Conservation (phyloP, 768 basidiomycete species). For the Lactarius hengduanensis region DNA sequence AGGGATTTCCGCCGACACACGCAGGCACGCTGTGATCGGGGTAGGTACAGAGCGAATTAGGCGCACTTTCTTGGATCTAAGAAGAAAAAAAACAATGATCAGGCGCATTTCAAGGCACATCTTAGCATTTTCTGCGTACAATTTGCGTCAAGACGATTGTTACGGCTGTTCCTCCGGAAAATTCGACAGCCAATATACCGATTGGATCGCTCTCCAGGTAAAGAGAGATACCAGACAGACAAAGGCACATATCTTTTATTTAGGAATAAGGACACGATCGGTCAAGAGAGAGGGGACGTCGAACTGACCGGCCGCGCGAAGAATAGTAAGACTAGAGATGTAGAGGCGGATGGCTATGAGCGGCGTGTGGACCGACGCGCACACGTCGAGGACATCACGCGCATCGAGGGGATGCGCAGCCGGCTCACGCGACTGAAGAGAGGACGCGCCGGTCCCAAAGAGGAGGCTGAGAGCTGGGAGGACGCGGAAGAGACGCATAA, state of each 20-base stretch:
- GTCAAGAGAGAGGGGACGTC: background rate
- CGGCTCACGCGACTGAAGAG: conserved; percentile 8
- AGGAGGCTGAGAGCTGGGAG: conserved; percentile 13
- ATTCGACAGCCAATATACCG: conserved; percentile 33
- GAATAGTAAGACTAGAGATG: no score
- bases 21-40: conserved; percentile 41
- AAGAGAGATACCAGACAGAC: conserved; percentile 40
- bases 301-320: no score
- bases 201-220: conserved; percentile 38
- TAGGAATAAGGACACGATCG: background rate
- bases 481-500: conserved; percentile 22
- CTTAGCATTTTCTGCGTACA: conserved; percentile 33
- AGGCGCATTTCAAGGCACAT: no score
- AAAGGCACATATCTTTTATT: conserved; percentile 43
- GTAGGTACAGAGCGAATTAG: conserved; percentile 39
- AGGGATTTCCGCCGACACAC: conserved; percentile 41
- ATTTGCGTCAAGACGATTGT: conserved; percentile 37
- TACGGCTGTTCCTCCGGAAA: conserved; percentile 37
- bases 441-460: conserved; percentile 15
- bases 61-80: conserved; percentile 33
- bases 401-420: conserved; percentile 15
- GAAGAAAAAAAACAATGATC: background rate
- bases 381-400: conserved; percentile 40
- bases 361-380: conserved; percentile 38
- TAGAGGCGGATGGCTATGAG: no score